Evolutionary conservation across 768 basidiomycete genomes (phyloP).

Genomic region (Leccinellum rugosiceps): DNA sequence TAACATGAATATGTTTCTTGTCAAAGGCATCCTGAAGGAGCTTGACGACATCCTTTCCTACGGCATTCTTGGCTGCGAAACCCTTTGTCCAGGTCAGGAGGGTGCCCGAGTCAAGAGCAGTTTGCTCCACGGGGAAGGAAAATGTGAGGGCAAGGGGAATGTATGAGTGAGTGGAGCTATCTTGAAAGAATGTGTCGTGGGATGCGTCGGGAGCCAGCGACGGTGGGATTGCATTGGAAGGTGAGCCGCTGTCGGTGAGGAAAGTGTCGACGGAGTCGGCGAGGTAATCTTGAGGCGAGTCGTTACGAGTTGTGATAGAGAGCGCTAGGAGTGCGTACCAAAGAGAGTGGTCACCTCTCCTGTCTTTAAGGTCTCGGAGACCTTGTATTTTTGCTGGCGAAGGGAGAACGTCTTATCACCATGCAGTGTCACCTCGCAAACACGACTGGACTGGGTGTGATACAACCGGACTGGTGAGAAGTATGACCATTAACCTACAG

Average conservation of each 20-base stretch:
- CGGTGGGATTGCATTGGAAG: conserved; percentile 23
- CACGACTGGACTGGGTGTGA: conserved; percentile 57
- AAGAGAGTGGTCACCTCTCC: conserved; percentile 88
- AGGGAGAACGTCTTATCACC: conserved; percentile 88
- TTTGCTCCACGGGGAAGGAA: conserved; percentile 97
- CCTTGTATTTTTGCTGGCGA: conserved; percentile 94
- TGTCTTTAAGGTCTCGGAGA: conserved; percentile 89
- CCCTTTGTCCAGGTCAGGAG: conserved; percentile 97
- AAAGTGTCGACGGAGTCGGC: conserved; percentile 96
- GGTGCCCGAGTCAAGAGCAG: conserved; percentile 84
- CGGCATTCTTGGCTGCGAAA: conserved; percentile 86
- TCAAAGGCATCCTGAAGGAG: conserved; percentile 91
- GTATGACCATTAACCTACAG: conserved; percentile 54
- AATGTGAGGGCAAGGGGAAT: conserved; percentile 89
- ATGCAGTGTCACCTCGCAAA: conserved; percentile 89
- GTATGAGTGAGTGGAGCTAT: conserved; percentile 37
- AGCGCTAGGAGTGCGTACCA: conserved; percentile 44
- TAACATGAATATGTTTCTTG: conserved; percentile 87
- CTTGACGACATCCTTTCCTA: conserved; percentile 86
- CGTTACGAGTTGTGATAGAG: conserved; percentile 6
- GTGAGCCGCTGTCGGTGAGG: conserved; percentile 55
- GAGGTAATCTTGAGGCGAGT: conserved; percentile 74
- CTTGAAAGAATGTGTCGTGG: conserved; percentile 11
- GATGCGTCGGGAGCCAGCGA: conserved; percentile 19
- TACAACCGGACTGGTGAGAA: not conserved